Percentiles rank a stretch among this genome's conserved stretches.
Evolutionary conservation across 2,329 filamentous ascomycete genomes (phyloP).

Genomic region (Aspergillus jensenii): DNA sequence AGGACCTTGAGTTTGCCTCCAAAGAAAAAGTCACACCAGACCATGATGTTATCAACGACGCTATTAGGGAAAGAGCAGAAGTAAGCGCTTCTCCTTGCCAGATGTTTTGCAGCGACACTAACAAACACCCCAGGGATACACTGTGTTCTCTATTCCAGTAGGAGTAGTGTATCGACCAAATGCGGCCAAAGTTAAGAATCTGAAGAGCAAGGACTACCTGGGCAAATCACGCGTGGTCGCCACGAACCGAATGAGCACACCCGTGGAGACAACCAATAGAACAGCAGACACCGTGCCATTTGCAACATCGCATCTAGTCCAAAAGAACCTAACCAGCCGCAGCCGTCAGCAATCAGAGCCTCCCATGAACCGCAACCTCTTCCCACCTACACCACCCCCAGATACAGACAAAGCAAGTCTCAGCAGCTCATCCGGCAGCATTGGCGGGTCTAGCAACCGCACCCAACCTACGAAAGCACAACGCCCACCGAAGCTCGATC

Average conservation of each 20-base stretch:
- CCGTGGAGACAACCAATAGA: not conserved
- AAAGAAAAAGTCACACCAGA: slow-evolving; percentile 96
- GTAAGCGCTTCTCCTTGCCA: slow-evolving; percentile 47
- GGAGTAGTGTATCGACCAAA: slow-evolving; percentile 94
- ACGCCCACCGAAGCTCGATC: slow-evolving; percentile 49
- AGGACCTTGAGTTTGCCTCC: slow-evolving; percentile 84
- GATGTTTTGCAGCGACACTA: not conserved
- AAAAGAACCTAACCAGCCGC: slow-evolving; percentile 75
- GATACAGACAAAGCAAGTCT: slow-evolving; percentile 68
- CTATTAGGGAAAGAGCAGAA: slow-evolving; percentile 89
- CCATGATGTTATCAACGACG: slow-evolving; percentile 97
- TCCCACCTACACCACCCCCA: slow-evolving; percentile 97
- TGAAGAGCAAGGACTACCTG: slow-evolving; percentile 96
- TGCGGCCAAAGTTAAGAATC: slow-evolving; percentile 95
- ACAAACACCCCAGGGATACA: slow-evolving; percentile 71
- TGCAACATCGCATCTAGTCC: slow-evolving; percentile 89
- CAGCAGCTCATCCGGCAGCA: slow-evolving; percentile 26
- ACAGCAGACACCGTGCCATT: slow-evolving; percentile 77
- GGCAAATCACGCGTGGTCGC: slow-evolving; percentile 94
- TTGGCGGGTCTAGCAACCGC: slow-evolving; percentile 38
- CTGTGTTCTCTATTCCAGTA: slow-evolving; percentile 96
- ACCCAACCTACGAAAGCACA: slow-evolving; percentile 50
- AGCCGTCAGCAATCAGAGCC: slow-evolving; percentile 81
- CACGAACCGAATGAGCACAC: slow-evolving; percentile 43
- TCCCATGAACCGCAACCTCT: slow-evolving; percentile 74